Evolutionary conservation across 345 rosid species (phyloP), one percentile per base, ranked within the genome.

Genomic region (Arabis hirsuta): DNA sequence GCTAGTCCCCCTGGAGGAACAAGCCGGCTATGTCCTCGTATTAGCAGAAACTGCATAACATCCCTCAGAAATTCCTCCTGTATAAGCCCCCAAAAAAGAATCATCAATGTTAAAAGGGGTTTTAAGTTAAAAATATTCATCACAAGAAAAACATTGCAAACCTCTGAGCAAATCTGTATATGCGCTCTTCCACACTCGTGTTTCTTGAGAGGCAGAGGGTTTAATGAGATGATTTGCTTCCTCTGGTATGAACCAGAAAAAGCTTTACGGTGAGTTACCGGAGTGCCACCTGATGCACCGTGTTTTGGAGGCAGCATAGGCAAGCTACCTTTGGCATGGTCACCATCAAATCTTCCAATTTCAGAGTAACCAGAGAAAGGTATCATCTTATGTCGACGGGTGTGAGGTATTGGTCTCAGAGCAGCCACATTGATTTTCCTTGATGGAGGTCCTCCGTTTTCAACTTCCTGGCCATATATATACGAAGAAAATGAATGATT

Each of bases 171-270:
- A 71, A 34, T 88, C 77, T 88, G 99, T 62, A 96, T 88, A 36
- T 95, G 97, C 39, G 96, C 84, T 86, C 99, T 87, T 34, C 91
- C 95, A 83, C 99, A 96, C 43, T 97, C 97, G 71, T 96, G 99
- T 80, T 96, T 96, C 83, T 90, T 96, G 47, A 96, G 82, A 67
- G 99, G 97, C 44, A 91, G 73, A 50, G 99, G 99, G 72, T 96
- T 96, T 67, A 96, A 69, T 51, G 99, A 87, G 39, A 96, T 84
- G 62, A 96, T 82, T 80, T 96, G 99, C 67, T 91, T 97, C 62
- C 94, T 86, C 84, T 88, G 98, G 71, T 82, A 85, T 22, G 97
- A 91, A 74, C 88, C 90, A 2, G 94, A 83, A 58, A 82, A 79
- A 22, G 91, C 82, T 84, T 89, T 96, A 67, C 98, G 83, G 69